phyloP scores from a whole-genome alignment of 1,139 yeast species.

The Pichiaceae sp. region DNA sequence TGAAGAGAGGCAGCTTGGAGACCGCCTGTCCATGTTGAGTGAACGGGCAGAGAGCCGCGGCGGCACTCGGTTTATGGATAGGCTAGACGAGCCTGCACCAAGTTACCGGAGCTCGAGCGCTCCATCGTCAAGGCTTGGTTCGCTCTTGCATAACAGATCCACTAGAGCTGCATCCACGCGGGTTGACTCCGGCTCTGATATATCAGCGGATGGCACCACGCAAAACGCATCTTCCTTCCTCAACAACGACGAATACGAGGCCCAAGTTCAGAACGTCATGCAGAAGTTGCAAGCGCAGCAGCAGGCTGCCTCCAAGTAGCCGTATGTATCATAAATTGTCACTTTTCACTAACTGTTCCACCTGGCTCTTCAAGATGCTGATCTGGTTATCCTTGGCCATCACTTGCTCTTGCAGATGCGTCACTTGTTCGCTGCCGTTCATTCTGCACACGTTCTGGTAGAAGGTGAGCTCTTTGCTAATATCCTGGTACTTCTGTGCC shows the following conservation, averaged over 20 bases:
- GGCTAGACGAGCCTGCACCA: background rate
- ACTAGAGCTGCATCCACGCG: background rate
- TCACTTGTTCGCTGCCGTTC: background rate
- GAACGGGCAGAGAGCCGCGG: background rate
- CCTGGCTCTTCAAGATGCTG: background rate
- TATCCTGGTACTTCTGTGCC: background rate
- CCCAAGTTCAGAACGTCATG: conserved; percentile 1
- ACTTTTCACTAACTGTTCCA: background rate
- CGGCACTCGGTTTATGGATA: background rate
- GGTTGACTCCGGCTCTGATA: background rate
- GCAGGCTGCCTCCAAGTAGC: background rate
- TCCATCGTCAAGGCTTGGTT: background rate
- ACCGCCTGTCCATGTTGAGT: background rate
- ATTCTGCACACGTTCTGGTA: background rate
- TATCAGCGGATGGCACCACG: background rate
- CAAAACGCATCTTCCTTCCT: background rate
- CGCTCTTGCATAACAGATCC: background rate
- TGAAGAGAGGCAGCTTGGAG: background rate
- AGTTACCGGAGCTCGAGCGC: background rate
- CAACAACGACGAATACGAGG: background rate
- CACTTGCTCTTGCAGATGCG: background rate
- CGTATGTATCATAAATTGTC: background rate
- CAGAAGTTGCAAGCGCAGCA: background rate
- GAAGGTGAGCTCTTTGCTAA: background rate
- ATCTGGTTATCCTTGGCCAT: background rate